Conservation (phyloP, 805 yeast species). For the Teunomyces stri region DNA sequence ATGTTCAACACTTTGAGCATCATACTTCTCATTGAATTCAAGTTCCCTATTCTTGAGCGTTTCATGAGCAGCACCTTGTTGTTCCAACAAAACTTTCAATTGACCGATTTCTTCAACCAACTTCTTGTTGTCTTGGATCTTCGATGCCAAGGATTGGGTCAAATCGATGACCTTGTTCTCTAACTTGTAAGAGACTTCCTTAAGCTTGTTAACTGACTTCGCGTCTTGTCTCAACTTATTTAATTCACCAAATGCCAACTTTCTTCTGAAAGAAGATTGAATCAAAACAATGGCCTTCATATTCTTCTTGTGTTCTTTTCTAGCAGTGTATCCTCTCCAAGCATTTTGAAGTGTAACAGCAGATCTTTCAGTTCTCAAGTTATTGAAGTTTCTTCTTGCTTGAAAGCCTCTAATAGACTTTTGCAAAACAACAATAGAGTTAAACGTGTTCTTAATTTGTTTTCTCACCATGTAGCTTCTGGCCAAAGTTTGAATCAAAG, state of each 20-base stretch:
- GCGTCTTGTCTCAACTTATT: conserved; percentile 76
- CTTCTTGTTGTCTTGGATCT: conserved; percentile 78
- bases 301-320: conserved; percentile 46
- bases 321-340: conserved; percentile 67
- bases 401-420: conserved; percentile 49
- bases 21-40: conserved; percentile 48
- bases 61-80: conserved; percentile 52
- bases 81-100: conserved; percentile 47
- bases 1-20: conserved; percentile 46
- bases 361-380: conserved; percentile 55
- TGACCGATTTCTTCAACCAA: conserved; percentile 59
- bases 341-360: conserved; percentile 72
- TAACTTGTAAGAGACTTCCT: conserved; percentile 87
- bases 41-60: conserved; percentile 53
- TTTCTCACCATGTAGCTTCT: conserved; percentile 55
- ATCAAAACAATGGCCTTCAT: conserved; percentile 61
- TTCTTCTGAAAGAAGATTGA: conserved; percentile 78
- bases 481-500: conserved; percentile 62
- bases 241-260: conserved; percentile 66
- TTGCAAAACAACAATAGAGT: conserved; percentile 44
- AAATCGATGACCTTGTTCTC: conserved; percentile 98
- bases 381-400: conserved; percentile 51
- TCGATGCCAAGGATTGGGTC: conserved; percentile 77
- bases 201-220: conserved; percentile 82
- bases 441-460: conserved; percentile 28